These are phyloP conservation scores for Coleophoma cylindrospora DNA, from an alignment of 2,329 filamentous ascomycete genomes.

Conservation along the genomic window DNA sequence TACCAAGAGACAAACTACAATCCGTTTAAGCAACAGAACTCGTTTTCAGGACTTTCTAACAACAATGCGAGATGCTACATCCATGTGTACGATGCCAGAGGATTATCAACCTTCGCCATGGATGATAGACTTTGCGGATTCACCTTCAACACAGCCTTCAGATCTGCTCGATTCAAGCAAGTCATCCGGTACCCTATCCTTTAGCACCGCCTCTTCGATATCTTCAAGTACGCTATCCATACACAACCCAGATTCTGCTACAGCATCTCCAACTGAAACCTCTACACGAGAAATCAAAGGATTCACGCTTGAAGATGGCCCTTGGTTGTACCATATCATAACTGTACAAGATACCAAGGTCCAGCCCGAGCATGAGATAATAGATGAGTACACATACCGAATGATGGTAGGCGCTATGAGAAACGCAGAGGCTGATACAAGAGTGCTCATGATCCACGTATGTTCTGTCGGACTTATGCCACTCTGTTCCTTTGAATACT, in stretches of 20 bases:
- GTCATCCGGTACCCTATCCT: too few relatives aligned
- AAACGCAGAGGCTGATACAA: neutral
- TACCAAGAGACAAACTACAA: neutral
- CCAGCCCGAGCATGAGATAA: neutral
- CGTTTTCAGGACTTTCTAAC: neutral
- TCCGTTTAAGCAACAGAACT: constrained; percentile 1
- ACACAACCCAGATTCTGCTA: too few relatives aligned
- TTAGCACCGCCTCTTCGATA: too few relatives aligned
- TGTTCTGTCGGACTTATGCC: neutral
- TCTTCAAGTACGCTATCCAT: too few relatives aligned
- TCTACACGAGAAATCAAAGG: constrained; percentile 3
- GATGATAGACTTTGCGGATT: too few relatives aligned
- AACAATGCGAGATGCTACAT: neutral
- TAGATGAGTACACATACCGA: constrained; percentile 1
- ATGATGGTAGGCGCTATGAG: neutral
- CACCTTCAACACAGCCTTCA: too few relatives aligned
- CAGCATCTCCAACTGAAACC: too few relatives aligned
- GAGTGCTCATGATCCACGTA: constrained; percentile 1
- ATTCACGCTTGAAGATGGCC: constrained; percentile 18
- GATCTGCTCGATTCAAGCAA: too few relatives aligned
- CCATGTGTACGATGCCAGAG: neutral
- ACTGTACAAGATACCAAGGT: constrained; percentile 4
- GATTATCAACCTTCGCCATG: neutral
- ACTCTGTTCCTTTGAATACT: too few relatives aligned
- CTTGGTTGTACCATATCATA: constrained; percentile 18